Evolutionary conservation across 352 stramenopile genomes (phyloP).

Genomic region (Globisporangium radiosum): DNA sequence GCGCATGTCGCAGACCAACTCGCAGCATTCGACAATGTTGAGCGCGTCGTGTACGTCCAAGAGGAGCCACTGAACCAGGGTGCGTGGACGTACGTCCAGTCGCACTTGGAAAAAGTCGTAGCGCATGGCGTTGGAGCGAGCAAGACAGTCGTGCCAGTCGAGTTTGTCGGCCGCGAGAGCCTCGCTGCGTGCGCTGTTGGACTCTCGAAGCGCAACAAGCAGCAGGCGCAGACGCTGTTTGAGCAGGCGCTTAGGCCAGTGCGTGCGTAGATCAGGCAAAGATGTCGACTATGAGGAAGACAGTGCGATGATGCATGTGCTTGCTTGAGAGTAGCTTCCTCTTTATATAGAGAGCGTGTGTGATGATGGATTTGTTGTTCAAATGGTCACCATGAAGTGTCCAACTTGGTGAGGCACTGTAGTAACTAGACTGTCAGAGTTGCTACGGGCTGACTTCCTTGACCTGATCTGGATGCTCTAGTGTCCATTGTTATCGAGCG

Average conservation of each 20-base stretch:
- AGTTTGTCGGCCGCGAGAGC: constrained; percentile 72
- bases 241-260: constrained; percentile 41
- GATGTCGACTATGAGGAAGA: constrained; percentile 3
- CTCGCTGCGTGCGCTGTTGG: constrained; percentile 66
- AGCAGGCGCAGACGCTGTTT: constrained; percentile 64
- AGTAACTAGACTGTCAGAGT: no score
- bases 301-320: constrained; percentile 1
- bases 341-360: no score
- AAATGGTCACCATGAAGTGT: no score
- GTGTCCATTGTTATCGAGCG: no score
- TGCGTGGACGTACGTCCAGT: constrained; percentile 61
- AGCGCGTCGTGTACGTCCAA: constrained; percentile 73
- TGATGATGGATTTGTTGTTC: no score
- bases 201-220: constrained; percentile 58
- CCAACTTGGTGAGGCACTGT: no score
- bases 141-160: constrained; percentile 42
- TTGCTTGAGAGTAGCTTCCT: background rate
- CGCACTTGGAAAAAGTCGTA: constrained; percentile 70
- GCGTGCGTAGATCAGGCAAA: constrained; percentile 5
- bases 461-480: background rate
- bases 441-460: background rate
- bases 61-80: constrained; percentile 82
- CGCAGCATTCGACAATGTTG: constrained; percentile 49
- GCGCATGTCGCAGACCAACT: constrained; percentile 53
- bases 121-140: background rate